A percentile compares a stretch with the other conserved stretches of the same genome.
These are phyloP conservation scores for Verbascum thapsus DNA, from an alignment of 257 asterid genomes.

Conservation along the genomic window DNA sequence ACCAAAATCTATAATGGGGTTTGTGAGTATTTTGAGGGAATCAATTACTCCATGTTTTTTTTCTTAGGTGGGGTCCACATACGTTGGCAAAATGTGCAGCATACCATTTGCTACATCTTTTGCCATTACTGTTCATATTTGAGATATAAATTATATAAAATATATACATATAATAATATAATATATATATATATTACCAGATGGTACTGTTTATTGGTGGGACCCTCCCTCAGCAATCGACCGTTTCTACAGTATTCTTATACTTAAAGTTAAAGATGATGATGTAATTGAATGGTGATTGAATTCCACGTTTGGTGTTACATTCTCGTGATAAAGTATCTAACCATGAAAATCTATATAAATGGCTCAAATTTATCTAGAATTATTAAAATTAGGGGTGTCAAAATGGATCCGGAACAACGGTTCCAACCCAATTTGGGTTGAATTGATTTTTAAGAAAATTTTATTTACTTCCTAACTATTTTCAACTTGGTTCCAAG, in stretches of 20 bases:
- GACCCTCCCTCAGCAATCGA: slow-evolving; percentile 35
- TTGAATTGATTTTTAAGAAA: no score
- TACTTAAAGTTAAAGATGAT: background rate
- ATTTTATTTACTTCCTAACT: no score
- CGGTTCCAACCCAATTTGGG: no score
- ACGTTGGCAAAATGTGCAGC: background rate
- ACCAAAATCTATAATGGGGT: slow-evolving; percentile 13
- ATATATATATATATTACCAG: background rate
- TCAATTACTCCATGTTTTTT: slow-evolving; percentile 34
- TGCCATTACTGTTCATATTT: background rate
- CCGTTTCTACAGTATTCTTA: slow-evolving; percentile 27
- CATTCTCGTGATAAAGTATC: no score
- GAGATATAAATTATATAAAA: background rate
- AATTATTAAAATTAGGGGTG: no score
- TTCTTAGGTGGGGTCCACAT: slow-evolving; percentile 30
- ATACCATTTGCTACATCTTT: background rate
- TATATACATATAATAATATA: background rate
- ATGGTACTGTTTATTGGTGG: slow-evolving; percentile 25
- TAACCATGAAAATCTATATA: no score
- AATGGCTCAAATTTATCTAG: no score
- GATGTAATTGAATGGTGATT: background rate
- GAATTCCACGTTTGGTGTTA: background rate
- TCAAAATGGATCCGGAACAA: no score
- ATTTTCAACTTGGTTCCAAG: no score
- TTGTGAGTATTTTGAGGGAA: slow-evolving; percentile 4